Conservation (phyloP, 352 stramenopile genomes). For the Globisporangium cederbergense region DNA sequence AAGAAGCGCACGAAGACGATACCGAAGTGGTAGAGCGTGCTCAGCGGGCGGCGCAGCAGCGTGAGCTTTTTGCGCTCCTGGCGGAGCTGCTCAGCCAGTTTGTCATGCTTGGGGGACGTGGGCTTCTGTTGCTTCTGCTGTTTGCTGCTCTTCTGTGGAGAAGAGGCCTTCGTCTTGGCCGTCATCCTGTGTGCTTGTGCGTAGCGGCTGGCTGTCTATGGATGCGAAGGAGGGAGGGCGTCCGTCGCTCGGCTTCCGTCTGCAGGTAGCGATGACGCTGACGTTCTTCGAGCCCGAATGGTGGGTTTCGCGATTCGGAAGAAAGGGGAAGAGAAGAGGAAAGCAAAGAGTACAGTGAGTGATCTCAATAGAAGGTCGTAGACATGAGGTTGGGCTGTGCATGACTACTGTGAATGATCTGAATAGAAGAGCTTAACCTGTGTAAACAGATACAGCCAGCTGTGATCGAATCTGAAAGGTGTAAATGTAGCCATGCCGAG, state of each 20-base stretch:
- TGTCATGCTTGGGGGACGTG: not conserved
- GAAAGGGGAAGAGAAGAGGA: not conserved
- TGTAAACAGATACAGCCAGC: no score
- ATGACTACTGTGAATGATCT: no score
- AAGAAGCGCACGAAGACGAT: constrained; percentile 73
- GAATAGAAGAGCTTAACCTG: no score
- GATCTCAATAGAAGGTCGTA: no score
- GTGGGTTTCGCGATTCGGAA: constrained; percentile 6
- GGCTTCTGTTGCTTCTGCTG: not conserved
- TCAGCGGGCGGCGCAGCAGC: constrained; percentile 71
- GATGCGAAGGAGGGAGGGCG: not conserved
- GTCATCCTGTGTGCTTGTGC: not conserved
- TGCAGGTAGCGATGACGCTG: not conserved
- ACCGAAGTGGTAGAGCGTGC: constrained; percentile 79
- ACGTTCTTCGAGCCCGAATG: not conserved
- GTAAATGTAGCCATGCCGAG: not conserved
- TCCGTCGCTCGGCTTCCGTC: not conserved
- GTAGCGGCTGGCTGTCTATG: not conserved
- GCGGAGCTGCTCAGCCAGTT: constrained; percentile 57
- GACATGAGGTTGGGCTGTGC: no score
- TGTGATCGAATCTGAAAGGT: no score
- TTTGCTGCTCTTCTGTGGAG: constrained; percentile 2
- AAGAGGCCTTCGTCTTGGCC: constrained; percentile 6
- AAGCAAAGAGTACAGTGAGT: not conserved
- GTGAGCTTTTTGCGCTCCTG: constrained; percentile 82